Evolutionary conservation across 306 rosid species (phyloP), one percentile per base, ranked within the genome.

Genomic region (Rosa persica): DNA sequence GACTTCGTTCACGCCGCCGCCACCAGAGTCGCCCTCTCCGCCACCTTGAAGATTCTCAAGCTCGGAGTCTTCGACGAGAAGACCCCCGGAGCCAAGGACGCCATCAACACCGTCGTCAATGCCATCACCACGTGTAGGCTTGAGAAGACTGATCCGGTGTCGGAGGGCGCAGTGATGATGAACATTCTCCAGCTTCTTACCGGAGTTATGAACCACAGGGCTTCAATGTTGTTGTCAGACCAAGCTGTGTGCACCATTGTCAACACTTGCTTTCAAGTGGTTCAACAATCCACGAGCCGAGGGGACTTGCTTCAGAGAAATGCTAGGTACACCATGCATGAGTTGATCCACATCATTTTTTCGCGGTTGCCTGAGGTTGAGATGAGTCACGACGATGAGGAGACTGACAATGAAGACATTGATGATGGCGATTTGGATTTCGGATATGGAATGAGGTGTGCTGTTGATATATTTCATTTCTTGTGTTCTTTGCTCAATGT

Each of bases 141-240:
- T 0, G 99, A 93, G 78, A 89, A 91, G 77, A 91, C 96, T 1
- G 94, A 95, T 36, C 79, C 92, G 0, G 81, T 70, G 7, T 79
- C 86, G 0, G 99, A 95, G 72, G 99, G 91, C 11, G 96, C 90
- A 0, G 91, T 95, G 46, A 86, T 95, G 99, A 89, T 93, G 94
- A 90, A 86, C 85, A 89, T 95, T 20, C 80, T 93, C 0, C 97
- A 88, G 75, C 88, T 93, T 54, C 25, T 95, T 5, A 58, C 88
- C 0, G 96, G 70, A 25, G 72, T 85, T 0, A 89, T 93, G 99
- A 74, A 79, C 58, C 99, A 93, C 67, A 69, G 74, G 3, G 88
- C 99, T 23, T 89, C 98, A 0, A 12, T 16, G 10, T 79, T 89
- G 81, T 82, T 93, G 16, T 42, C 82, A 2, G 99, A 93, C 55